A percentile compares a stretch with the other conserved stretches of the same genome.
phyloP scores from a whole-genome alignment of 345 rosid genomes.

The Syzygium aromaticum region DNA sequence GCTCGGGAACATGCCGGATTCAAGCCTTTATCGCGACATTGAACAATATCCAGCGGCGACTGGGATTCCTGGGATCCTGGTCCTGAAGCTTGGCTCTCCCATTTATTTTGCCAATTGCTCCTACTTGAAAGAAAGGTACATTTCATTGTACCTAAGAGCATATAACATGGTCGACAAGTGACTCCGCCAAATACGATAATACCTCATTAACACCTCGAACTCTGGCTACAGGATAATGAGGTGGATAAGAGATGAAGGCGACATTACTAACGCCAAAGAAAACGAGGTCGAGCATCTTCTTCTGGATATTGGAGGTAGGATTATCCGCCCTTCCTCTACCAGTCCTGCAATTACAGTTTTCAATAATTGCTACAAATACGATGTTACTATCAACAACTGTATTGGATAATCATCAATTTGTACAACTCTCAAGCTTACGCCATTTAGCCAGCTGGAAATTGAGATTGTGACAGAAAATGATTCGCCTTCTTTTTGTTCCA shows the following conservation, averaged over 20 bases:
- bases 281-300: conserved; percentile 46
- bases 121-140: conserved; percentile 68
- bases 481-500: background rate
- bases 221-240: conserved; percentile 37
- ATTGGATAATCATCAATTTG: background rate
- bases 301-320: conserved; percentile 61
- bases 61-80: conserved; percentile 33
- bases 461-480: background rate
- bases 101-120: conserved; percentile 69
- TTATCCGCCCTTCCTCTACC: background rate
- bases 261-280: conserved; percentile 6
- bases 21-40: conserved; percentile 45
- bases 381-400: background rate
- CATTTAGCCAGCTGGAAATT: background rate
- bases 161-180: background rate
- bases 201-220: background rate
- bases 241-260: conserved; percentile 51
- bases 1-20: conserved; percentile 57
- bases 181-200: background rate
- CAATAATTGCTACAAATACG: background rate
- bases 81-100: conserved; percentile 83
- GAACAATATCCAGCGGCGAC: conserved; percentile 59
- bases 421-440: background rate
- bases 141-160: background rate
- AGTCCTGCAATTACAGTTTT: background rate